Base-by-base conservation (phyloP, 2,329 filamentous ascomycete genomes). In the Aspergillus sp. region DNA sequence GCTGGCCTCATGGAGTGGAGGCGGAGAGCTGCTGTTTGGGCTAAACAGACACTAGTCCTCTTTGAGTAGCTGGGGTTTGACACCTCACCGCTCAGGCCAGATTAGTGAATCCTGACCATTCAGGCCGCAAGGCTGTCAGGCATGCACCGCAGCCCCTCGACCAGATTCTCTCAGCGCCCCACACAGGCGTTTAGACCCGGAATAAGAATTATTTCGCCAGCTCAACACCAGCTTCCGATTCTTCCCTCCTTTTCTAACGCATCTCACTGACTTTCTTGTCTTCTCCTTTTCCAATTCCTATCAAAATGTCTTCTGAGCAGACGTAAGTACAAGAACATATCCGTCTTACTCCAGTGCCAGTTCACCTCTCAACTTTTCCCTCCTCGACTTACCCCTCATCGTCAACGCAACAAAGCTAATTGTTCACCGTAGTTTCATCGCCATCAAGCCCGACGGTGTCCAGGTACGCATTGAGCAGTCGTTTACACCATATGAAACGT, bases 401-500 rank as follows among this genome's bases (percentile, higher is more conserved):
- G 15, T 18, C 41, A 17, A 36, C 59, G 60, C 56, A 59, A 54
- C 62, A 52, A 67, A 67, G 66, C 71, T 76, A 68, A 78, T 57
- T 59, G 61, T 59, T 68, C 61, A 57, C 48, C 61, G 69, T 74
- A 98, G 93, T 84, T 98, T 98, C 90, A 98, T 98, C 86, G 95
- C 95, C 78, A 91, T 99, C 87, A 99, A 99, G 92, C 95, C 93
- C 72, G 95, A 98, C 83, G 95, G 95, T 80, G 95, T 98, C 83
- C 95, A 97, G 89, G 92, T 96, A 88, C 69, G 71, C 53, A 56
- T 48, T 52, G 24, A 53, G 43, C 51, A 48, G 43, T 41, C 22
- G 26, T 41, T 41, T 38, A 38, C 30, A 36, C 13, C 20, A 39
- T 24, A 13, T 17, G 20, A 42, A 13, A 26, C 32, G 32, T 38